Evolutionary conservation across 805 yeast genomes (phyloP).

Genomic region (Grigorovia yakushimaensis): DNA sequence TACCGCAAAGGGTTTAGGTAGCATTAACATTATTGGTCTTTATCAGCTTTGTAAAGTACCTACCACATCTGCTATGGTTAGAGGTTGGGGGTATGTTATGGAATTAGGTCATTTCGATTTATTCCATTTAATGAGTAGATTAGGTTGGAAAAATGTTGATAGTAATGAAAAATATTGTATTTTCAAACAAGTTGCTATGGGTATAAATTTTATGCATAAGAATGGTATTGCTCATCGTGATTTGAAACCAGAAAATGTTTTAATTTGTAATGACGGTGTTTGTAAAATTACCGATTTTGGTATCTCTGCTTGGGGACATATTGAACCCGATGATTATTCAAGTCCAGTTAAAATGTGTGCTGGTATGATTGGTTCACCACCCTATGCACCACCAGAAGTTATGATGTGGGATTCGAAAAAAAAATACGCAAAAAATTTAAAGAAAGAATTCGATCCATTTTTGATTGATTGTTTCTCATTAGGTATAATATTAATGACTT

Average conservation of each 20-base stretch:
- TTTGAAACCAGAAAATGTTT: conserved; percentile 64
- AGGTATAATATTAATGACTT: conserved; percentile 56
- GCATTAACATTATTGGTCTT: conserved; percentile 8
- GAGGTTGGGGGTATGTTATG: conserved; percentile 73
- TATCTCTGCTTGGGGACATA: conserved; percentile 57
- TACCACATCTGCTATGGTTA: conserved; percentile 39
- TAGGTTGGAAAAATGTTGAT: conserved; percentile 50
- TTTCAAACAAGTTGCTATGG: conserved; percentile 59
- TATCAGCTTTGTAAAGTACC: conserved; percentile 35
- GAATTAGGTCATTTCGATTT: conserved; percentile 61
- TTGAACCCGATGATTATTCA: conserved; percentile 38
- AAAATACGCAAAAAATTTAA: conserved; percentile 25
- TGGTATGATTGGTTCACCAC: conserved; percentile 67
- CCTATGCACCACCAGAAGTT: conserved; percentile 74
- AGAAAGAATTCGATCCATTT: conserved; percentile 47
- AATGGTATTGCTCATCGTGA: conserved; percentile 64
- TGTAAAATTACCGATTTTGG: conserved; percentile 72
- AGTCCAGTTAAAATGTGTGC: conserved; percentile 32
- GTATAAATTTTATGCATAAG: conserved; percentile 52
- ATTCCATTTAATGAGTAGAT: conserved; percentile 41
- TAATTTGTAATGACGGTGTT: conserved; percentile 49
- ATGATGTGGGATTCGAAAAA: conserved; percentile 33
- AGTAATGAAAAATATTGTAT: conserved; percentile 49
- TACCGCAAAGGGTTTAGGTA: not conserved
- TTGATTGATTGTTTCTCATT: conserved; percentile 65